These are phyloP conservation scores for Brassica nigra DNA, from an alignment of 345 rosid species.

Conservation along the genomic window DNA sequence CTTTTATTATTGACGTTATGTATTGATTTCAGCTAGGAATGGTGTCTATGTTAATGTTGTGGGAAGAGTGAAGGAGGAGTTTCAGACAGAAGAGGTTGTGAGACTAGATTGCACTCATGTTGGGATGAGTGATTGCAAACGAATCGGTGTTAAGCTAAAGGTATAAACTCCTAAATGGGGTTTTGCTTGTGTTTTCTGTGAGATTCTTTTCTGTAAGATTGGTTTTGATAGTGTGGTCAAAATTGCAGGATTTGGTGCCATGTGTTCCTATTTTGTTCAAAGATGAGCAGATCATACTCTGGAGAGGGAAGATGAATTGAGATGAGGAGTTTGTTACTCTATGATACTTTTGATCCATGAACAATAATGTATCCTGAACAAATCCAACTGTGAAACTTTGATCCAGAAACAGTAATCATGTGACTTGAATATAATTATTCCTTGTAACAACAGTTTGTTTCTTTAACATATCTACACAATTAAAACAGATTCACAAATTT, in stretches of 20 bases:
- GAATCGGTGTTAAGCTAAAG: conserved; percentile 76
- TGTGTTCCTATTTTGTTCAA: conserved; percentile 80
- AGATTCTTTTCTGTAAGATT: conserved; percentile 4
- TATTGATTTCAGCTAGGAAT: conserved; percentile 65
- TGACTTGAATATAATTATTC: background rate
- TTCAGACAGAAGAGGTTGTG: conserved; percentile 66
- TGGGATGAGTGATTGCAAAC: conserved; percentile 84
- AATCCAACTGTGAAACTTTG: conserved; percentile 4
- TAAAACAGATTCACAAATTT: too few species aligned
- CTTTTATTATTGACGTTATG: background rate
- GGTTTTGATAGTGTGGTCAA: background rate
- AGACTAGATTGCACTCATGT: conserved; percentile 80
- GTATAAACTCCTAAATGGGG: conserved; percentile 42
- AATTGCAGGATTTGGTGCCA: conserved; percentile 80
- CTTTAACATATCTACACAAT: too few species aligned
- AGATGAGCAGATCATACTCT: conserved; percentile 85
- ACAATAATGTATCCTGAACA: conserved; percentile 6
- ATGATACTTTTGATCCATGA: background rate
- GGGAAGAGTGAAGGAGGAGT: conserved; percentile 68
- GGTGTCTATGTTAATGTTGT: conserved; percentile 87
- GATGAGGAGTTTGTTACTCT: background rate
- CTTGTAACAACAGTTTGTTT: background rate
- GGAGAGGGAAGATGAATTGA: conserved; percentile 58
- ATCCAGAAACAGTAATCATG: background rate
- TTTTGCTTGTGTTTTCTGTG: background rate